Evolutionary conservation across 768 basidiomycete genomes (phyloP), one percentile per base, ranked within the genome.

Genomic region (Gautieria morchelliformis): DNA sequence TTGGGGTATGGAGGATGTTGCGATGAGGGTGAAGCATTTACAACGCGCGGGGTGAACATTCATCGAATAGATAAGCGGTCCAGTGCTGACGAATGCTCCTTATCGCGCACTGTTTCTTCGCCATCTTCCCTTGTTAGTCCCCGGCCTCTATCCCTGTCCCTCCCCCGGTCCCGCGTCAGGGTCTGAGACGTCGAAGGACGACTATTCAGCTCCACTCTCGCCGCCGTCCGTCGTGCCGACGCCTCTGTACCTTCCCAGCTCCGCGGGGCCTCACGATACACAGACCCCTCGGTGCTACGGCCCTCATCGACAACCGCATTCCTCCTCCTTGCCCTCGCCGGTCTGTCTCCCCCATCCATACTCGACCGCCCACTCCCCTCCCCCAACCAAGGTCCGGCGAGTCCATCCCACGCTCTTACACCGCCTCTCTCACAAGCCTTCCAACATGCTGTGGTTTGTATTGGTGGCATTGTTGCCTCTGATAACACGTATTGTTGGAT

Each of bases 321-420:
- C 58, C 73, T 70, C 59, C 83, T 15, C 15, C 45, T 41, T 30
- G 37, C n/a, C n/a, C n/a, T n/a, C n/a, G n/a, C n/a, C n/a, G n/a
- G n/a, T n/a, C n/a, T n/a, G n/a, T n/a, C n/a, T 20, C 55, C n/a
- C 15, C 79, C 81, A 57, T 84, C 83, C n/a, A 74, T 72, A 62
- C 81, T 77, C 19, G 51, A 52, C 30, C 51, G 5, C 11, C 51
- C 51, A 19, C 51, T 52, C 47, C 47, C 47, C 5, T 17, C 47
- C 81, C 19, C 81, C 80, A 58, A 79, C 79, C 40, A 84, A 47
- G 30, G 33, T 56, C 55, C 5, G n/a, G n/a, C n/a, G n/a, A n/a
- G n/a, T n/a, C n/a, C n/a, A n/a, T n/a, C n/a, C n/a, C n/a, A n/a
- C n/a, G n/a, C n/a, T n/a, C n/a, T n/a, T n/a, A n/a, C n/a, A n/a